A percentile compares a stretch with the other conserved stretches of the same genome.
Conservation (phyloP, 768 basidiomycete species). For the Nidula microcarpa region DNA sequence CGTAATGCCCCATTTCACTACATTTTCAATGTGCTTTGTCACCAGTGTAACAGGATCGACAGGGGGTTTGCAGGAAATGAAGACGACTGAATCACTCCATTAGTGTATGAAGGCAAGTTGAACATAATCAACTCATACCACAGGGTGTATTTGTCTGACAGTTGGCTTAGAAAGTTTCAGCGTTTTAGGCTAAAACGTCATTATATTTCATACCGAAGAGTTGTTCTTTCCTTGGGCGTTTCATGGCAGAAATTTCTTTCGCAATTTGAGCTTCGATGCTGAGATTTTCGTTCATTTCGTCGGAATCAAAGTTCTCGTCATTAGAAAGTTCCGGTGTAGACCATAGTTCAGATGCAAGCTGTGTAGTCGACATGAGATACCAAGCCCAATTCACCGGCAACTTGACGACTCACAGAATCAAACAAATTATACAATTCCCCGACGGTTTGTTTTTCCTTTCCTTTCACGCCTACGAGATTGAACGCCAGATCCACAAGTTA, state of each 20-base stretch:
- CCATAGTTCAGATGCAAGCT: slow-evolving; percentile 77
- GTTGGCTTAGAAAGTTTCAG: slow-evolving; percentile 44
- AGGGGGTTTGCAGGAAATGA: slow-evolving; percentile 77
- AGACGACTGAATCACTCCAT: slow-evolving; percentile 49
- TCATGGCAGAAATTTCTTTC: slow-evolving; percentile 68
- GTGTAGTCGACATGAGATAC: background rate
- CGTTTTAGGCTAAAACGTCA: background rate
- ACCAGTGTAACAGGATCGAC: slow-evolving; percentile 75
- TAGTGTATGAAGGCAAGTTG: background rate
- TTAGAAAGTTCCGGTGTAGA: slow-evolving; percentile 31
- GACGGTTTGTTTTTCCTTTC: slow-evolving; percentile 76
- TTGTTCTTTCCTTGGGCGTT: slow-evolving; percentile 57
- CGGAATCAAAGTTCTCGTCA: slow-evolving; percentile 24
- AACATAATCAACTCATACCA: slow-evolving; percentile 36
- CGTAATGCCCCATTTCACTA: slow-evolving; percentile 59
- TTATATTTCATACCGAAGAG: slow-evolving; percentile 51
- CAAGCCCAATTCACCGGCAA: no score
- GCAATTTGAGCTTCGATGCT: slow-evolving; percentile 71
- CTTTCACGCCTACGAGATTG: slow-evolving; percentile 52
- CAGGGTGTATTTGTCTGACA: slow-evolving; percentile 80
- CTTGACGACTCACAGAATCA: slow-evolving; percentile 50
- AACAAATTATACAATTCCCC: slow-evolving; percentile 79
- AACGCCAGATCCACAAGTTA: no score
- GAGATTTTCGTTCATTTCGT: slow-evolving; percentile 33
- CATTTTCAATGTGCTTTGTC: slow-evolving; percentile 56